Conservation (phyloP, 2,329 filamentous ascomycete species). For the Venturia aucupariae region DNA sequence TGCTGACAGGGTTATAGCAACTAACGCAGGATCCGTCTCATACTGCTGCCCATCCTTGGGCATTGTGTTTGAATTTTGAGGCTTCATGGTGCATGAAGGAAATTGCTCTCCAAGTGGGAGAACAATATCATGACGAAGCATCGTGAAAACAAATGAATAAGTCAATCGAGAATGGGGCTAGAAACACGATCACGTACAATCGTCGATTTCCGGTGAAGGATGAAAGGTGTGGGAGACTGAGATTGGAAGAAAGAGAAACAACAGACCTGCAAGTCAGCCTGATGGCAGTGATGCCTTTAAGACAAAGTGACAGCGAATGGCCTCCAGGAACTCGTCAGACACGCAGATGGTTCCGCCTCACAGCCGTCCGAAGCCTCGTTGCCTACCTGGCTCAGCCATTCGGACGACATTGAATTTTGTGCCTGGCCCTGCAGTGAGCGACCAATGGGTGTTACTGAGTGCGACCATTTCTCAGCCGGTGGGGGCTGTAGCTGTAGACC, state of each 20-base stretch:
- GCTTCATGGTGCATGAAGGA: neutral
- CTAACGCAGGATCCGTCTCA: neutral
- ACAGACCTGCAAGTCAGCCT: neutral
- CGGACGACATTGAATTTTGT: neutral
- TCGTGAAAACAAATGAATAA: neutral
- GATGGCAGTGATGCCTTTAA: neutral
- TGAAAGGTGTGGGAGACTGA: neutral
- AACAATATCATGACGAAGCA: neutral
- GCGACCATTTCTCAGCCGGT: neutral
- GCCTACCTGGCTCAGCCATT: neutral
- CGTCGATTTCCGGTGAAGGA: neutral
- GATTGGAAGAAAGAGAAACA: neutral
- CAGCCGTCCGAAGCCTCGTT: neutral
- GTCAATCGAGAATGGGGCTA: neutral
- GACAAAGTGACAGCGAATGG: neutral
- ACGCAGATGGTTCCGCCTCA: neutral
- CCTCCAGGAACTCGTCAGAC: neutral
- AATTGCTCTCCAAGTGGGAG: neutral
- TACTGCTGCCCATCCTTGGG: neutral
- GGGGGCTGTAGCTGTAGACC: neutral
- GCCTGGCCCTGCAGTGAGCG: neutral
- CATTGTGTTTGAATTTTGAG: neutral
- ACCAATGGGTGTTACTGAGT: neutral
- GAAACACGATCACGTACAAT: neutral
- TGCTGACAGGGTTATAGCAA: constrained; percentile 1